Evolutionary conservation across 257 asterid genomes (phyloP).

Genomic region (Hygrophila difformis): DNA sequence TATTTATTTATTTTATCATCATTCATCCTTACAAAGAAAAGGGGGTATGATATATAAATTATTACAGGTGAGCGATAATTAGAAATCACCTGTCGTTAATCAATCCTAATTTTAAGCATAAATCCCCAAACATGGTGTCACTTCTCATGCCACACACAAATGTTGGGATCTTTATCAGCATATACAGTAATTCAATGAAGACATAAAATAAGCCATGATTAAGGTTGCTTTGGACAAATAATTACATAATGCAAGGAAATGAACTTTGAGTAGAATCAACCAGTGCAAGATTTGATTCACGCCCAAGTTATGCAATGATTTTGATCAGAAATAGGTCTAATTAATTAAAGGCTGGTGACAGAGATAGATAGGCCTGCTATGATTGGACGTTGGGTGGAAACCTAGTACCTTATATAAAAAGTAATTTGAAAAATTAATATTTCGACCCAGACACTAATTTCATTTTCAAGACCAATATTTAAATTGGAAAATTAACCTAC

Average conservation of each 20-base stretch:
- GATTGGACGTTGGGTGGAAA: conserved; percentile 8
- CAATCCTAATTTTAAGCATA: background rate
- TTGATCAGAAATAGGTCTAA: background rate
- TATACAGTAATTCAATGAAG: conserved; percentile 6
- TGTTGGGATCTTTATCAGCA: conserved; percentile 2
- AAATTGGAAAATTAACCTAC: no score
- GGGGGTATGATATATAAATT: no score
- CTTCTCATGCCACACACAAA: conserved; percentile 1
- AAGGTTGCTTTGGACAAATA: background rate
- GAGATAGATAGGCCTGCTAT: background rate
- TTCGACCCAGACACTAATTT: no score
- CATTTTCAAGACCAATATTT: no score
- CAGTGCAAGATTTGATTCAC: background rate
- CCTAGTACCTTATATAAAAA: conserved; percentile 6
- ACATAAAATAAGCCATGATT: conserved; percentile 1
- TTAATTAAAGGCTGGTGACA: conserved; percentile 2
- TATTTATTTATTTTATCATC: no score
- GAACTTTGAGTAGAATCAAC: background rate
- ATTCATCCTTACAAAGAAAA: no score
- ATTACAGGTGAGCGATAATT: background rate
- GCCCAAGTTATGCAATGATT: background rate
- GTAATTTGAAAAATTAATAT: background rate
- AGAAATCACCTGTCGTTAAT: no score
- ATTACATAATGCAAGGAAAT: no score
- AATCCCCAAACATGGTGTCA: background rate